These are phyloP conservation scores for Solanum pennellii DNA, from an alignment of 257 asterid genomes.

Conservation along the genomic window DNA sequence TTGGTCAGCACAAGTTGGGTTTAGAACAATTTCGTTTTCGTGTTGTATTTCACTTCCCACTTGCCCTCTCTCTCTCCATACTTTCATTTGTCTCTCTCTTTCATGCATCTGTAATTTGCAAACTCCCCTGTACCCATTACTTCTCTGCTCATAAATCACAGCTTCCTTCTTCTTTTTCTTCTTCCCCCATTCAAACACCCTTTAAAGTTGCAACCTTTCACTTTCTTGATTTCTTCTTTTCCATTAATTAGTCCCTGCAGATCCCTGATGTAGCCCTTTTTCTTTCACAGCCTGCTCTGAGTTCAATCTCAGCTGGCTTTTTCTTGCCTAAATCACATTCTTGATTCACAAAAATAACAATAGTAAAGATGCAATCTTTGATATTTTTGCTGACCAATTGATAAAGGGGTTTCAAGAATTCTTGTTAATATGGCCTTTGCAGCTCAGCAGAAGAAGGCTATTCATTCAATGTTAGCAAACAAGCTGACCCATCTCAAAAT, in stretches of 20 bases:
- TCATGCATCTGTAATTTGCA: neutral
- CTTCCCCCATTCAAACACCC: neutral
- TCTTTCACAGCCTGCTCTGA: slow-evolving; percentile 10
- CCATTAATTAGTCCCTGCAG: neutral
- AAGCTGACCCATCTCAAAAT: slow-evolving; percentile 59
- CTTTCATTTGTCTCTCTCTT: neutral
- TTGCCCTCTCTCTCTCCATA: neutral
- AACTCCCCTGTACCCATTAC: neutral
- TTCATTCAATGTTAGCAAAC: slow-evolving; percentile 49
- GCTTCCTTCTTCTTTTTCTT: neutral
- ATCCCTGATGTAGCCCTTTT: slow-evolving; percentile 9
- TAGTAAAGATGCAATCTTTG: neutral
- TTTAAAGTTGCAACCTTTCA: neutral
- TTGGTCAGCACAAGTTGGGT: neutral
- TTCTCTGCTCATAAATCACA: neutral
- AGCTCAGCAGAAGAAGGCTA: slow-evolving; percentile 36
- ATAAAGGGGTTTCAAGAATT: neutral
- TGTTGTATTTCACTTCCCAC: neutral
- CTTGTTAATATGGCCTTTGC: slow-evolving; percentile 11
- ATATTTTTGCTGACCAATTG: neutral
- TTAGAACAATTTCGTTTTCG: neutral
- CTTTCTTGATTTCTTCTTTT: neutral
- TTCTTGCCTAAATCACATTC: neutral
- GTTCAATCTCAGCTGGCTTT: slow-evolving; percentile 21
- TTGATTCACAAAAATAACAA: neutral